Base-by-base conservation (phyloP, 441 rosid genomes). In the Adansonia rubrostipa region DNA sequence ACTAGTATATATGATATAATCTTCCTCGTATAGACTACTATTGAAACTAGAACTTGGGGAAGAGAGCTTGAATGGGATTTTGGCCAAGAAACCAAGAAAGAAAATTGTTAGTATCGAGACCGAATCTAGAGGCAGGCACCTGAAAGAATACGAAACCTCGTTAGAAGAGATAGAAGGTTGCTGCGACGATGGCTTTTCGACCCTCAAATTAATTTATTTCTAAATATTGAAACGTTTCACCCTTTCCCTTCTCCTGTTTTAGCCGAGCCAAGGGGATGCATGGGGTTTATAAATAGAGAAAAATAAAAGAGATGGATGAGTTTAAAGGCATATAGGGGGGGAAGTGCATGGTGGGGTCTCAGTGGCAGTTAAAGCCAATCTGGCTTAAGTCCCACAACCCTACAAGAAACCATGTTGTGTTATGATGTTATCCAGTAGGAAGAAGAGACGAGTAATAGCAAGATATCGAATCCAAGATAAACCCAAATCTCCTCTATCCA, bases 351-450 rank as follows among this genome's bases (percentile, higher is more conserved):
- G 92, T 85, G 88, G 93, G 92, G 77, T 80, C 87, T 24, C n/a
- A 53, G 24, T 73, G 86, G 78, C 85, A 85, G 89, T 86, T 88
- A 87, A 24, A 24, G 89, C 87, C 82, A 84, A 87, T 86, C 87
- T 87, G 91, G 87, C 85, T 10, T 53, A 77, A 76, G 83, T 77
- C 84, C 87, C 82, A 75, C 80, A 71, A 70, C 79, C 84, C 89
- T 84, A 85, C 89, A 86, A 79, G 88, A 87, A 86, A 80, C 88
- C 28, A 81, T 82, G 79, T 79, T 67, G 86, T 63, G 87, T 81
- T 81, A 82, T 88, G 89, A 90, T 86, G 85, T 82, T 87, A 88
- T 92, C 91, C 91, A 83, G 85, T 80, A 85, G 83, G 72, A 80
- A 68, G 67, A 74, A 73, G 73, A 48, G 83, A 78, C 53, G 81